These are phyloP conservation scores for Ulota crispa DNA, from an alignment of 225 moss, liverwort and hornwort genomes.

Conservation along the genomic window DNA sequence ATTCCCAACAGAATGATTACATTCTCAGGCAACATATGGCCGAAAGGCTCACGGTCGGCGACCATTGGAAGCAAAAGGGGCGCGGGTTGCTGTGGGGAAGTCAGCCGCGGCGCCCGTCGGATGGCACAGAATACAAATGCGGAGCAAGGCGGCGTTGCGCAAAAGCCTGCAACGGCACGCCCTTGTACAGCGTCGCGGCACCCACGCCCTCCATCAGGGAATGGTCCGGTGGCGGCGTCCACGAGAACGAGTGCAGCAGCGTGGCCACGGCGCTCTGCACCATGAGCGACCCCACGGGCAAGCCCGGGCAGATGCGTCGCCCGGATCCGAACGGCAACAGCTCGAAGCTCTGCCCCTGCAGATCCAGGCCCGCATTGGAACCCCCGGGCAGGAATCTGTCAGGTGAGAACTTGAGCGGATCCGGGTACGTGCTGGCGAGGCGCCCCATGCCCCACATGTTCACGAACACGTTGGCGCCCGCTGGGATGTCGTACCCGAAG, in stretches of 20 bases:
- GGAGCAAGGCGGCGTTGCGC: background rate
- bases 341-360: slow-evolving; percentile 7
- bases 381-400: slow-evolving; percentile 13
- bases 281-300: background rate
- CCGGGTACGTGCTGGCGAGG: background rate
- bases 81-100: background rate
- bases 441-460: slow-evolving; percentile 21
- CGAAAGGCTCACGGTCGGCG: no score
- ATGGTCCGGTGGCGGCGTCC: background rate
- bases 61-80: no score
- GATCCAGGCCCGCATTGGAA: background rate
- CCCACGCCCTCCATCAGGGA: background rate
- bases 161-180: background rate
- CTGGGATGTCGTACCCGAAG: slow-evolving; percentile 20
- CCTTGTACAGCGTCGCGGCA: background rate
- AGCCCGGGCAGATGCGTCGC: background rate
- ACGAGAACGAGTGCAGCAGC: slow-evolving; percentile 8
- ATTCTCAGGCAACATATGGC: no score
- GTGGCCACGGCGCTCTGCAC: slow-evolving; percentile 8
- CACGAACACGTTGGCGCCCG: background rate
- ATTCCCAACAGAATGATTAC: no score
- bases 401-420: background rate
- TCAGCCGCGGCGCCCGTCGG: background rate
- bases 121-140: background rate
- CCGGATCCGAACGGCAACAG: background rate